Conservation (phyloP, 1,139 yeast genomes). For the Yamadazyma jaroonii region DNA sequence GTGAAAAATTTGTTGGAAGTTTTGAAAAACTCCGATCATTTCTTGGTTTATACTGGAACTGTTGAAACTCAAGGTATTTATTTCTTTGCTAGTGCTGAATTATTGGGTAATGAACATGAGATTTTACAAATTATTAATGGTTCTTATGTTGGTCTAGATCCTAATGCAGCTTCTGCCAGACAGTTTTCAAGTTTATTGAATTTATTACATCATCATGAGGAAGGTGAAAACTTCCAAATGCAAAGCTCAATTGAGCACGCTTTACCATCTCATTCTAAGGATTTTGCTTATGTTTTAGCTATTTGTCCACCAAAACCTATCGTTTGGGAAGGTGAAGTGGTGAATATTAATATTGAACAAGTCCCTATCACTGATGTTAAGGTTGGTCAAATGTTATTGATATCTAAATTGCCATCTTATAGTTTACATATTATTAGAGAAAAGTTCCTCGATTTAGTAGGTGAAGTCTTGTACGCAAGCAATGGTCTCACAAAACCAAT, state of each 20-base stretch:
- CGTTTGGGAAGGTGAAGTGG: slow-evolving; percentile 85
- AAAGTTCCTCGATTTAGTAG: slow-evolving; percentile 50
- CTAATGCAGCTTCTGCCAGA: slow-evolving; percentile 20
- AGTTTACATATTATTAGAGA: slow-evolving; percentile 36
- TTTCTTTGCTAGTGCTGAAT: slow-evolving; percentile 63
- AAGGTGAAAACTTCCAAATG: slow-evolving; percentile 16
- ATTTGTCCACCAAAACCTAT: slow-evolving; percentile 81
- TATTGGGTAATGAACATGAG: slow-evolving; percentile 44
- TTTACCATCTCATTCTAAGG: slow-evolving; percentile 25
- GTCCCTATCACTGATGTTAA: slow-evolving; percentile 50
- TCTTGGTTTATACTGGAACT: slow-evolving; percentile 72
- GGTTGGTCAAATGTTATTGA: slow-evolving; percentile 68
- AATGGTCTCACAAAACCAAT: slow-evolving; percentile 32
- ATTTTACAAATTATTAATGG: slow-evolving; percentile 45
- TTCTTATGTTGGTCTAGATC: slow-evolving; percentile 40
- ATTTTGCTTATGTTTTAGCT: slow-evolving; percentile 64
- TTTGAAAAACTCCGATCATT: slow-evolving; percentile 67
- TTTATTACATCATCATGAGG: slow-evolving; percentile 17
- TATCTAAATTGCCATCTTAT: slow-evolving; percentile 48
- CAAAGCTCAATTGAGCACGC: slow-evolving; percentile 15
- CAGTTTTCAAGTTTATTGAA: slow-evolving; percentile 33
- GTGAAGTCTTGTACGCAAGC: slow-evolving; percentile 49
- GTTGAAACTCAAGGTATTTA: slow-evolving; percentile 75
- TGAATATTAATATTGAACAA: slow-evolving; percentile 50
- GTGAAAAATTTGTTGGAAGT: slow-evolving; percentile 54